Evolutionary conservation across 2,329 filamentous ascomycete genomes (phyloP).

Genomic region (Allantophomopsis lycopodina): DNA sequence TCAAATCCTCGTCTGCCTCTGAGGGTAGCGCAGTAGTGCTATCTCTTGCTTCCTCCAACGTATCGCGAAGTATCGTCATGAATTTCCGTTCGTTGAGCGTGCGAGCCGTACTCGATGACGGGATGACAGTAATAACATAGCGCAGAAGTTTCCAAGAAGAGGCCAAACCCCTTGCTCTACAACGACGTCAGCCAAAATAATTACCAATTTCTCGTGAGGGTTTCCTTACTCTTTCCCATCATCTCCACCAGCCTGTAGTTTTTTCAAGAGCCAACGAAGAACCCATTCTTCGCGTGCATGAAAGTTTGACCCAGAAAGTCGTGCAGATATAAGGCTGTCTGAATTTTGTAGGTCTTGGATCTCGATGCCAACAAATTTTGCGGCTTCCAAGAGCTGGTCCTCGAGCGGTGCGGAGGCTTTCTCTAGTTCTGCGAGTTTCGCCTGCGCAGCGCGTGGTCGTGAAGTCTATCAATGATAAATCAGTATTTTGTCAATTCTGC

Average conservation of each 20-base stretch:
- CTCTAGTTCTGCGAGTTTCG: conserved; percentile 16
- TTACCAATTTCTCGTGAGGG: not conserved
- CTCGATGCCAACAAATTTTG: conserved; percentile 15
- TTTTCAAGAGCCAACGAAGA: conserved; percentile 51
- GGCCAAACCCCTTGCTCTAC: conserved; percentile 7
- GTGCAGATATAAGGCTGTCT: conserved; percentile 2
- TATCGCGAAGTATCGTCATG: conserved; percentile 48
- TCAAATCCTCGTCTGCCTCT: conserved; percentile 2
- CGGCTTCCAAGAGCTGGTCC: conserved; percentile 19
- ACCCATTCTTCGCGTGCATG: conserved; percentile 48
- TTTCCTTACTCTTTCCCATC: conserved; percentile 14
- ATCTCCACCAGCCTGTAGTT: conserved; percentile 27
- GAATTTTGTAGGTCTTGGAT: conserved; percentile 10
- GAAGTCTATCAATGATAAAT: not conserved
- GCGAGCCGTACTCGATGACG: conserved; percentile 54
- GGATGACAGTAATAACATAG: conserved; percentile 48
- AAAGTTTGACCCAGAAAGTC: conserved; percentile 3
- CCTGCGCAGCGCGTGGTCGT: conserved; percentile 10
- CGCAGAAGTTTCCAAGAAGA: conserved; percentile 45
- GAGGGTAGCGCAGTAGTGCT: conserved; percentile 14
- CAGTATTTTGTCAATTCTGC: not conserved
- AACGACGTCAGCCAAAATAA: not conserved
- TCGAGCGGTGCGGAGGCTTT: conserved; percentile 19
- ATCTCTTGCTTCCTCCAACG: conserved; percentile 39
- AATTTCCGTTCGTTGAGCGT: conserved; percentile 61